Conservation (phyloP, 768 basidiomycete genomes). For the Rhodocollybia butyracea region DNA sequence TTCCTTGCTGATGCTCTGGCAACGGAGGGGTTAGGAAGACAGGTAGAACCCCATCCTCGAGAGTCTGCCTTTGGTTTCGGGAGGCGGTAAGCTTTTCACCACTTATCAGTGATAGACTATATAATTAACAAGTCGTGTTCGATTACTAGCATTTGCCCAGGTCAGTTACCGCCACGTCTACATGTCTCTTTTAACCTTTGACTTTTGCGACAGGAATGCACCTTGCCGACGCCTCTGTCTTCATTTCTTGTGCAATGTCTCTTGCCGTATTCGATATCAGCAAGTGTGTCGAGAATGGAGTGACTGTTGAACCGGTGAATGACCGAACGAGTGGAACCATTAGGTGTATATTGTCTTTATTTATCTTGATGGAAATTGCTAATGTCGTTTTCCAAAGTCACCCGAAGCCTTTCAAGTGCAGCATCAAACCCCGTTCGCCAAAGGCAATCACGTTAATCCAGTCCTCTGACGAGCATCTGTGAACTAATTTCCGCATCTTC, state of each 20-base stretch:
- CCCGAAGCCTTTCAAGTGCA: slow-evolving; percentile 60
- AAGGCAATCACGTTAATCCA: slow-evolving; percentile 53
- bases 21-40: slow-evolving; percentile 23
- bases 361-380: neutral
- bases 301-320: slow-evolving; percentile 47
- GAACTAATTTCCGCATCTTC: neutral
- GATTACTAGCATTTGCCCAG: slow-evolving; percentile 40
- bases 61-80: slow-evolving; percentile 70
- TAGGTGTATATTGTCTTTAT: slow-evolving; percentile 34
- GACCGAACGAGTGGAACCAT: slow-evolving; percentile 63
- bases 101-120: neutral
- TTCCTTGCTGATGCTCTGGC: slow-evolving; percentile 38
- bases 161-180: slow-evolving; percentile 22
- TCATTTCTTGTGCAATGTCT: slow-evolving; percentile 49
- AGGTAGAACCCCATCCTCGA: slow-evolving; percentile 54
- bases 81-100: slow-evolving; percentile 42
- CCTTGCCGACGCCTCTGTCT: slow-evolving; percentile 53
- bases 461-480: slow-evolving; percentile 13
- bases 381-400: slow-evolving; percentile 31
- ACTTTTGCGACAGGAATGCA: slow-evolving; percentile 36
- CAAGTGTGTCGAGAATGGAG: slow-evolving; percentile 42
- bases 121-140: neutral
- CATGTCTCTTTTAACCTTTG: slow-evolving; percentile 9
- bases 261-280: slow-evolving; percentile 50
- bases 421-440: slow-evolving; percentile 57